These are phyloP conservation scores for Cyclospora cayetanensis DNA, from an alignment of 169 alveolate genomes.

Conservation along the genomic window DNA sequence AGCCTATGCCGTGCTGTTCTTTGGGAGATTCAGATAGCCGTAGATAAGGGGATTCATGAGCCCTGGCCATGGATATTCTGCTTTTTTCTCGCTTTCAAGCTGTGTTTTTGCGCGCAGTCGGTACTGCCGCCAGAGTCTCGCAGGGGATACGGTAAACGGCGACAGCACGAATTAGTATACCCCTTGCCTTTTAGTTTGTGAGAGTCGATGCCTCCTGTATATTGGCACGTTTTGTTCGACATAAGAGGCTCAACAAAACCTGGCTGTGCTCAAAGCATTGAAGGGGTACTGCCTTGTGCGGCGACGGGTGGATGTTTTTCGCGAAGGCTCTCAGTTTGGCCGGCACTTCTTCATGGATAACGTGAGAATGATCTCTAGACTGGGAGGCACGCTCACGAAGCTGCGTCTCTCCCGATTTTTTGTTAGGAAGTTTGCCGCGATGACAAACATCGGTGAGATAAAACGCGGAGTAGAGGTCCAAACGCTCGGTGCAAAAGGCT, in stretches of 20 bases:
- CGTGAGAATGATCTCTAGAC: not conserved
- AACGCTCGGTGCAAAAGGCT: too few species aligned
- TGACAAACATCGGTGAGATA: constrained; percentile 19
- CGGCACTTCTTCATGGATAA: not conserved
- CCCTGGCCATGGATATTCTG: not conserved
- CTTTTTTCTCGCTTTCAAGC: not conserved
- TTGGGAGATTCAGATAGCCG: not conserved
- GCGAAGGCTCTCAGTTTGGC: not conserved
- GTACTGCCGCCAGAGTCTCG: not conserved
- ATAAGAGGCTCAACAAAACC: too few species aligned
- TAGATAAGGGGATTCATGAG: not conserved
- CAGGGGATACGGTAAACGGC: not conserved
- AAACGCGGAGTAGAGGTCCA: too few species aligned
- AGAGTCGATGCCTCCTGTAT: too few species aligned
- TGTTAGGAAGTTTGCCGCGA: not conserved
- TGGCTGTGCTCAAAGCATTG: not conserved
- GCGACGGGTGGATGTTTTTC: not conserved
- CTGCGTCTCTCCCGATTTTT: constrained; percentile 3
- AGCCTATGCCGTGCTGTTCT: not conserved
- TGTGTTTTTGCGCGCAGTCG: not conserved
- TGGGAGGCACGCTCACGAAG: not conserved
- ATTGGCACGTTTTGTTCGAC: too few species aligned
- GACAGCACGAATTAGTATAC: not conserved
- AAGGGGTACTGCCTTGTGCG: not conserved
- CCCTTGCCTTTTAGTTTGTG: not conserved